Evolutionary conservation across 148 eudicot genomes (phyloP), one percentile per base, ranked within the genome.

Genomic region (Chenopodium suecicum): DNA sequence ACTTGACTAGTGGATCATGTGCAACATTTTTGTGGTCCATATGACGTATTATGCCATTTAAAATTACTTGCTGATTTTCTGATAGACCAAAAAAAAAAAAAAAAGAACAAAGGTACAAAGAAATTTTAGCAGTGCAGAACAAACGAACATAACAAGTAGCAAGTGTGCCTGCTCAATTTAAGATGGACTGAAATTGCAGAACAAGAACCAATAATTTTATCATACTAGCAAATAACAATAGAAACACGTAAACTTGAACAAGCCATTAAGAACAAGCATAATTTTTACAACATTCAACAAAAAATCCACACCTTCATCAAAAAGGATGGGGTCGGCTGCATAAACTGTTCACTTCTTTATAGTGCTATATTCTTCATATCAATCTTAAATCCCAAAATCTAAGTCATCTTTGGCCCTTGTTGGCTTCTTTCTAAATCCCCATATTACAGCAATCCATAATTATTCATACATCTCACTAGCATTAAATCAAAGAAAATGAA

Each of bases 1-100:
- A 91, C 86, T 94, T 96, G 31, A 88, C 79, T 54, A 87, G 77
- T 22, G 98, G 91, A 85, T 94, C 98, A 81, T 92, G 92, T 19
- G 89, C 86, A 58, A 92, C 92, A 85, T 88, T 92, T 89, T 96
- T 94, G 88, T 96, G 99, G 89, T 96, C 98, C 91, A 94, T 81
- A 89, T 96, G 99, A 34, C 91, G 98, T 82, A 96, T 86, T 29
- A 92, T 91, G 76, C 90, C 85, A 83, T 89, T 84, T 67, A 96
- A 85, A 78, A 96, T 85, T 27, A 91, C 85, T 82, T 88, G 91
- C 85, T 89, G 89, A 68, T 91, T 86, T 83, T 91, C 99, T 94
- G 92, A 62, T 29, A 70, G 68, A 32, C 71, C 44, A 41, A 69
- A 67, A 65, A 58, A 62, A 41, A 27, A 27, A 25, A 25, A 25